Evolutionary conservation across 208 protist genomes (phyloP).

Genomic region (Leishmania turanica): DNA sequence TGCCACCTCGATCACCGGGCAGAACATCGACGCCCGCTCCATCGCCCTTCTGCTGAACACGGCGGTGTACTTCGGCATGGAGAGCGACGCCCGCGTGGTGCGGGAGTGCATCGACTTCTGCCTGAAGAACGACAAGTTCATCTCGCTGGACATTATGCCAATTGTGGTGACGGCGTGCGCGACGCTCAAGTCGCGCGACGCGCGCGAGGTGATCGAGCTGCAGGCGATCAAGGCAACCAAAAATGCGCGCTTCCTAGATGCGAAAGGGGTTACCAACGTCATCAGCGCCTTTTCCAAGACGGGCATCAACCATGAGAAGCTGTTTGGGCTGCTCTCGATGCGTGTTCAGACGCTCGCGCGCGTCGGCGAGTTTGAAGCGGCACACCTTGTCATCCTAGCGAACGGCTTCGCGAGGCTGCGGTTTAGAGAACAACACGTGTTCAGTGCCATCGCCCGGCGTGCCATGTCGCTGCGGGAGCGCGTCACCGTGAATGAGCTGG

Average conservation of each 20-base stretch:
- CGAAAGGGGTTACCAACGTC: constrained; percentile 88
- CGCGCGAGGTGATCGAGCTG: constrained; percentile 91
- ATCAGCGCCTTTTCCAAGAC: constrained; percentile 91
- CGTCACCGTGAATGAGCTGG: constrained; percentile 89
- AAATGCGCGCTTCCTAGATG: constrained; percentile 87
- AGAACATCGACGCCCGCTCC: constrained; percentile 85
- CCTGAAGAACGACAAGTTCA: constrained; percentile 89
- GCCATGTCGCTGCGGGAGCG: constrained; percentile 90
- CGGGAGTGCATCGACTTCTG: constrained; percentile 94
- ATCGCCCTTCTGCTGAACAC: constrained; percentile 90
- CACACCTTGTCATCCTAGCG: constrained; percentile 87
- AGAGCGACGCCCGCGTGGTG: constrained; percentile 88
- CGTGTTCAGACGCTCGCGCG: constrained; percentile 88
- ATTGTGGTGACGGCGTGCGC: constrained; percentile 90
- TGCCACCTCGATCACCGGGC: constrained; percentile 84
- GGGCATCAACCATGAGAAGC: constrained; percentile 83
- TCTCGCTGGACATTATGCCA: constrained; percentile 83
- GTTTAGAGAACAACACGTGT: constrained; percentile 86
- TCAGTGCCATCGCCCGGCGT: constrained; percentile 79
- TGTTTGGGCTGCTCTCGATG: constrained; percentile 77
- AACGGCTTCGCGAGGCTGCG: constrained; percentile 81
- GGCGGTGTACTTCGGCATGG: constrained; percentile 94
- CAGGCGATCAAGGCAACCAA: constrained; percentile 86
- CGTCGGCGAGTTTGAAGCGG: constrained; percentile 89
- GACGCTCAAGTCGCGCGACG: constrained; percentile 91